Base-by-base conservation (phyloP, 371 early-diverging fungal genomes). In the Lichtheimia corymbifera region DNA sequence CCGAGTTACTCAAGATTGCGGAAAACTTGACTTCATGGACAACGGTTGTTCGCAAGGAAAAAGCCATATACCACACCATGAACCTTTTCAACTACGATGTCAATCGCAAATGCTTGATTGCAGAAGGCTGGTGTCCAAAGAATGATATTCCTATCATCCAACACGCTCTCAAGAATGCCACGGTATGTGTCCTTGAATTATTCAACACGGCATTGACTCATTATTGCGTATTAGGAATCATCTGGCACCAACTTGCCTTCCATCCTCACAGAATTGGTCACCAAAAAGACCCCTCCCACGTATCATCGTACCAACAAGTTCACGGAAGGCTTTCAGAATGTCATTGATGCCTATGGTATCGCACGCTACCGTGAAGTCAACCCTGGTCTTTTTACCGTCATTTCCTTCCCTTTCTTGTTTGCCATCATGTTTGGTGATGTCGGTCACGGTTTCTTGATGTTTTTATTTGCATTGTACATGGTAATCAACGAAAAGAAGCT, bases 401-500 rank as follows among this genome's bases (percentile, higher is more conserved):
- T 99, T 49, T 95, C 98, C 0, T 99, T 99, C 87, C 99, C 99
- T 17, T 99, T 99, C 79, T 72, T 99, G 58, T 99, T 99, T 82
- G 99, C 99, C 43, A 91, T 98, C 61, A 99, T 99, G 99, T 99
- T 99, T 88, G 99, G 99, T 62, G 99, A 99, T 82, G 86, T 99
- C 49, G 99, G 99, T 27, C 99, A 99, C 70, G 99, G 99, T 15
- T 69, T 95, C 56, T 64, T 99, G 53, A 85, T 98, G 77, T 72
- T 95, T 7, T 66, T 92, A 20, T 71, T 84, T 58, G 96, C 91
- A 4, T 72, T 89, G 2, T 93, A 90, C 66, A 75, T 98, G 59
- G 86, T 90, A 52, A n/a, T 86, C 18, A 88, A 91, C 65, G 98
- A 99, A 81, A 85, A 88, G 71, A 81, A 85, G 67, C 75, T 97